phyloP scores from a whole-genome alignment of 2,329 filamentous ascomycete genomes.

The Xylariaceae sp. region DNA sequence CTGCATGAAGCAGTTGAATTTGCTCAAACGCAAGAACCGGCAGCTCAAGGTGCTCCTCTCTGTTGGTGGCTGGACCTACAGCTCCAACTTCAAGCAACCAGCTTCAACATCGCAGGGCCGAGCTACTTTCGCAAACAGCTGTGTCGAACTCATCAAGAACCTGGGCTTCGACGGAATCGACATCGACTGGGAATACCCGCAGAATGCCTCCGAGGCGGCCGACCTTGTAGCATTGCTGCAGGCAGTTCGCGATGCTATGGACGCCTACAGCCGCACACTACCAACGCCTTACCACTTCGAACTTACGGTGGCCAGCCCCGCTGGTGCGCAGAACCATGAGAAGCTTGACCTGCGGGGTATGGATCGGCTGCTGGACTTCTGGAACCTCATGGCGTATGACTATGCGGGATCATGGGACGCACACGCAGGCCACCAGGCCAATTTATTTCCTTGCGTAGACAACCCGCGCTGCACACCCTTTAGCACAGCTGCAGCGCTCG shows the following conservation, averaged over 20 bases:
- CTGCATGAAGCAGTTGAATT: slow-evolving; percentile 81
- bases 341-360: slow-evolving; percentile 60
- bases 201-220: slow-evolving; percentile 48
- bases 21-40: slow-evolving; percentile 76
- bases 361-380: slow-evolving; percentile 66
- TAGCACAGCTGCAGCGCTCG: slow-evolving; percentile 66
- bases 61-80: slow-evolving; percentile 92
- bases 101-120: slow-evolving; percentile 68
- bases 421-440: slow-evolving; percentile 72
- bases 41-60: slow-evolving; percentile 81
- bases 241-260: slow-evolving; percentile 52
- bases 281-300: slow-evolving; percentile 51
- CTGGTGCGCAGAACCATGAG: slow-evolving; percentile 57
- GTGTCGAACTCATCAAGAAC: slow-evolving; percentile 72
- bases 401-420: slow-evolving; percentile 79
- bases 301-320: slow-evolving; percentile 61
- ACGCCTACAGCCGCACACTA: slow-evolving; percentile 48
- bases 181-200: slow-evolving; percentile 66
- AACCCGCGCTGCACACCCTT: slow-evolving; percentile 71
- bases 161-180: slow-evolving; percentile 73
- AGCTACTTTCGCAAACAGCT: slow-evolving; percentile 65
- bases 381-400: slow-evolving; percentile 87
- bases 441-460: slow-evolving; percentile 58
- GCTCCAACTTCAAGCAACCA: slow-evolving; percentile 72
- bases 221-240: slow-evolving; percentile 57